phyloP scores from a whole-genome alignment of 176 grass and related monocot species.

The Oropetium thomaeum region DNA sequence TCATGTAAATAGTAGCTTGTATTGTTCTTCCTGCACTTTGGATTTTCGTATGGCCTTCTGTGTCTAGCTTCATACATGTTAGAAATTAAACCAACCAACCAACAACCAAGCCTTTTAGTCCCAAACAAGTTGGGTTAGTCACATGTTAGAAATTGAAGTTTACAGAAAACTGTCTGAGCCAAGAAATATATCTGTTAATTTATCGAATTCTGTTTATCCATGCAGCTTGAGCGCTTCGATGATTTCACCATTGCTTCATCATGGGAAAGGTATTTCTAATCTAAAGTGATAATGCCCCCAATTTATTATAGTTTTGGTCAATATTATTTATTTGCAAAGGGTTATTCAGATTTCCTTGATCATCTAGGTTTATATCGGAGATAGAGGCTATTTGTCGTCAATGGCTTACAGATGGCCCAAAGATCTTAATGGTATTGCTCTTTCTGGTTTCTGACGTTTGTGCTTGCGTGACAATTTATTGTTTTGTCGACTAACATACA shows the following conservation, averaged over 20 bases:
- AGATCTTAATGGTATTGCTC: constrained; percentile 72
- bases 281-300: neutral
- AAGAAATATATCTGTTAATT: neutral
- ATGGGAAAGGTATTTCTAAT: constrained; percentile 78
- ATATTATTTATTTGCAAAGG: neutral
- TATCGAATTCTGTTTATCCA: constrained; percentile 7
- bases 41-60: neutral
- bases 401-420: constrained; percentile 85
- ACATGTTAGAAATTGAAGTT: no score
- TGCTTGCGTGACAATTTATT: neutral
- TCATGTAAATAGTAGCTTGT: neutral
- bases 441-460: constrained; percentile 14
- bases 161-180: neutral
- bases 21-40: neutral
- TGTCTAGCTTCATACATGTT: constrained; percentile 8
- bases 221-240: constrained; percentile 73
- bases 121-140: no score
- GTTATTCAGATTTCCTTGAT: constrained; percentile 1
- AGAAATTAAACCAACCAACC: no score
- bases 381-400: constrained; percentile 90
- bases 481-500: constrained; percentile 23
- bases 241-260: constrained; percentile 98
- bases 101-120: no score
- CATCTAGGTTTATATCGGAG: constrained; percentile 94
- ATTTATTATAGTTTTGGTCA: neutral